Evolutionary conservation across 2,329 filamentous ascomycete species (phyloP).

Genomic region (Pezicula rhizophila): DNA sequence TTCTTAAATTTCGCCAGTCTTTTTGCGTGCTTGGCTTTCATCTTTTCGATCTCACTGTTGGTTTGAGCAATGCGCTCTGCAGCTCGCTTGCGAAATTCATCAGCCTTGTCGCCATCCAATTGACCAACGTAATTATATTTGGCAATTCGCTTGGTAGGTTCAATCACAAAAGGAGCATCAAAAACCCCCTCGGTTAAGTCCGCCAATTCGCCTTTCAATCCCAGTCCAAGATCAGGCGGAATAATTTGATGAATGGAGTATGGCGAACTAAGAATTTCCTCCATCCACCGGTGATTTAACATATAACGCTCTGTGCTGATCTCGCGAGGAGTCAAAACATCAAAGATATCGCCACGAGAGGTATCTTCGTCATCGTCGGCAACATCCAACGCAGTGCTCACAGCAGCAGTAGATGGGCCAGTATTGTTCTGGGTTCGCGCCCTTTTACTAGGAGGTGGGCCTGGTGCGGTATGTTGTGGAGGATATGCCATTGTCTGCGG

Average conservation of each 20-base stretch:
- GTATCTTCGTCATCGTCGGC: slow-evolving; percentile 85
- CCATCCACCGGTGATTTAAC: slow-evolving; percentile 99
- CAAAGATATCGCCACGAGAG: slow-evolving; percentile 80
- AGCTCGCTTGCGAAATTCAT: slow-evolving; percentile 78
- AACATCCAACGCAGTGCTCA: slow-evolving; percentile 26
- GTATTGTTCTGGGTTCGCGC: slow-evolving; percentile 25
- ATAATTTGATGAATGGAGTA: slow-evolving; percentile 81
- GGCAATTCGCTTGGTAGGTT: slow-evolving; percentile 37
- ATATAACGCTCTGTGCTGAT: slow-evolving; percentile 82
- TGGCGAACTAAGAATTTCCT: slow-evolving; percentile 87
- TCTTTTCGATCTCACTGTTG: slow-evolving; percentile 74
- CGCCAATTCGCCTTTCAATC: slow-evolving; percentile 75
- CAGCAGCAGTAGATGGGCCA: slow-evolving; percentile 11
- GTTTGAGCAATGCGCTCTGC: slow-evolving; percentile 65
- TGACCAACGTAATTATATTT: slow-evolving; percentile 59
- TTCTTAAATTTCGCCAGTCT: slow-evolving; percentile 69
- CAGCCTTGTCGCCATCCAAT: slow-evolving; percentile 69
- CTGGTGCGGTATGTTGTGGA: slow-evolving; percentile 35
- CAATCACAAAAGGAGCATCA: slow-evolving; percentile 49
- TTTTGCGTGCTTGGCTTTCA: slow-evolving; percentile 74
- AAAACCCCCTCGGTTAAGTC: slow-evolving; percentile 81
- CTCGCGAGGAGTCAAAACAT: slow-evolving; percentile 82
- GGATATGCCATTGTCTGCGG: slow-evolving; percentile 58
- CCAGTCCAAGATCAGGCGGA: slow-evolving; percentile 80
- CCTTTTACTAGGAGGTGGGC: slow-evolving; percentile 50